Conservation (phyloP, 495 filamentous ascomycete species). For the Aspergillus biplanus region DNA sequence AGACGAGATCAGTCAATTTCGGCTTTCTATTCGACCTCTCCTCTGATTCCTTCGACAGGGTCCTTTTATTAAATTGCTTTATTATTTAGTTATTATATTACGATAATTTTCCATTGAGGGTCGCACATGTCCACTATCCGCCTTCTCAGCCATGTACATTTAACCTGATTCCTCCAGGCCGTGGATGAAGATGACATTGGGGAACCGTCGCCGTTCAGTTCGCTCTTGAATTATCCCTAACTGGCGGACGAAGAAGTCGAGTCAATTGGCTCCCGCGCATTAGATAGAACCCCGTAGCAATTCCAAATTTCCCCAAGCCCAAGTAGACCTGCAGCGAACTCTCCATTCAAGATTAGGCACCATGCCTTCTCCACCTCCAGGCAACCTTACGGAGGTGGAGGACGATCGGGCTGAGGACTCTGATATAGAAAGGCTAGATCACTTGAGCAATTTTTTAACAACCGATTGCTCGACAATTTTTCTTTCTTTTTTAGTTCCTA, state of each 20-base stretch:
- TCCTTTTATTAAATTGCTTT: background rate
- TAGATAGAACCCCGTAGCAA: too few species aligned
- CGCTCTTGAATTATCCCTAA: too few species aligned
- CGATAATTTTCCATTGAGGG: background rate
- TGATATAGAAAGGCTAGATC: slow-evolving; percentile 12
- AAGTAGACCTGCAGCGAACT: too few species aligned
- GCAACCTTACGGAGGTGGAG: slow-evolving; percentile 8
- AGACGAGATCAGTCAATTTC: slow-evolving; percentile 1
- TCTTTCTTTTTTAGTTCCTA: background rate
- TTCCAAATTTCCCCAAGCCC: background rate
- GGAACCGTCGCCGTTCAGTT: too few species aligned
- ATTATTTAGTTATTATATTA: background rate
- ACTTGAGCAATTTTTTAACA: background rate
- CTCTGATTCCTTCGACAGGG: slow-evolving; percentile 2
- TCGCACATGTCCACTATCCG: slow-evolving; percentile 1
- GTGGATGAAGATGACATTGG: too few species aligned
- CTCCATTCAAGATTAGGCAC: slow-evolving; percentile 10
- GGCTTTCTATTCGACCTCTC: background rate
- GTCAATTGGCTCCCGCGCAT: too few species aligned
- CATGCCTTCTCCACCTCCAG: slow-evolving; percentile 20
- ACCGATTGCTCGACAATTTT: background rate
- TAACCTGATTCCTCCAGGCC: too few species aligned
- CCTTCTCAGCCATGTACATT: background rate
- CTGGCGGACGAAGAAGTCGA: too few species aligned
- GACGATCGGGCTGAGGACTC: slow-evolving; percentile 17